These are phyloP conservation scores for Termitomyces sp. DNA, from an alignment of 768 basidiomycete species.

Conservation along the genomic window DNA sequence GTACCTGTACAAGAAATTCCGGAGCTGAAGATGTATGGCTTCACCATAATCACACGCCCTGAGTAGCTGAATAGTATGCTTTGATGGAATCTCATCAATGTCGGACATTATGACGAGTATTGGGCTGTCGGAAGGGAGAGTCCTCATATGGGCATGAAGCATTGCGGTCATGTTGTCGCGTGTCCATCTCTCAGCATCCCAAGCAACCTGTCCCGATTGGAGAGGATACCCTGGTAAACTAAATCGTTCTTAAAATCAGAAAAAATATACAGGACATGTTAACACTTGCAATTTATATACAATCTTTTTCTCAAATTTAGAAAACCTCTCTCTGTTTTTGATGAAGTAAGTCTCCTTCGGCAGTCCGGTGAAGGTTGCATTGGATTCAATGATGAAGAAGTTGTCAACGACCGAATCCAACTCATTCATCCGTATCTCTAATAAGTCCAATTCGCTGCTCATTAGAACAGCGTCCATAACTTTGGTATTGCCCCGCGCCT, in stretches of 20 bases:
- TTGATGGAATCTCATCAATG: constrained; percentile 58
- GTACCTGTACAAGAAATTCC: constrained; percentile 58
- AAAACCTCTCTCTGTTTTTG: constrained; percentile 42
- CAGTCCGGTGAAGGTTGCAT: constrained; percentile 59
- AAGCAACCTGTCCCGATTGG: constrained; percentile 39
- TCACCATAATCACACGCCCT: constrained; percentile 49
- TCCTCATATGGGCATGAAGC: constrained; percentile 34
- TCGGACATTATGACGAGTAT: constrained; percentile 60
- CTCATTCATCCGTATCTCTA: constrained; percentile 63
- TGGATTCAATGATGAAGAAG: constrained; percentile 62
- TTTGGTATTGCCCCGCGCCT: constrained; percentile 32
- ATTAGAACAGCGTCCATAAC: constrained; percentile 58
- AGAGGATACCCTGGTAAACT: constrained; percentile 47
- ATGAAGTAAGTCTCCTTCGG: constrained; percentile 52
- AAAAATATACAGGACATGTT: background rate
- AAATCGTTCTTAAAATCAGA: background rate
- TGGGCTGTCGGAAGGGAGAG: constrained; percentile 26
- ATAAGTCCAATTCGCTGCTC: constrained; percentile 60
- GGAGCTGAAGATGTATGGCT: constrained; percentile 58
- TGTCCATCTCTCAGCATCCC: constrained; percentile 47
- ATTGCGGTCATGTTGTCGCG: constrained; percentile 48
- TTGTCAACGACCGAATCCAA: constrained; percentile 52
- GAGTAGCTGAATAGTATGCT: constrained; percentile 48
- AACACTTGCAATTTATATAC: constrained; percentile 44
- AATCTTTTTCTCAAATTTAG: constrained; percentile 51